phyloP scores from a whole-genome alignment of 106 monocot genomes.

The Triglochin maritima region DNA sequence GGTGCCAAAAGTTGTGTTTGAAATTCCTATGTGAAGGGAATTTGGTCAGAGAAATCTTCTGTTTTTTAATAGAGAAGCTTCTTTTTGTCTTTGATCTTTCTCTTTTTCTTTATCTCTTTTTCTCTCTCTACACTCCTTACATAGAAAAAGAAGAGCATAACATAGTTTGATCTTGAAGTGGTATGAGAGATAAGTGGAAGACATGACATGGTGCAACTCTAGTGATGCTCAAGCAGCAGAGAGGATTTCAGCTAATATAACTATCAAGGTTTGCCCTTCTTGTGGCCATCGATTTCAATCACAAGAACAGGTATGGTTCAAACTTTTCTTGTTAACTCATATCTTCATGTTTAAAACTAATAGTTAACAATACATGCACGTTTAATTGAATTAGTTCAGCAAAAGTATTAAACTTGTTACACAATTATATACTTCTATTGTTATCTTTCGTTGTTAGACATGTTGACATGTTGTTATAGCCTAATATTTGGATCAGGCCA shows the following conservation, averaged over 20 bases:
- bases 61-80: slow-evolving; percentile 25
- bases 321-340: slow-evolving; percentile 1
- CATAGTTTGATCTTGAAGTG: background rate
- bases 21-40: slow-evolving; percentile 15
- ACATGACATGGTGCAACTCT: slow-evolving; percentile 52
- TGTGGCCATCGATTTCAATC: slow-evolving; percentile 41
- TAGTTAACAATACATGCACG: background rate
- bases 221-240: slow-evolving; percentile 12
- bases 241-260: slow-evolving; percentile 9
- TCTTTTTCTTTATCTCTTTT: background rate
- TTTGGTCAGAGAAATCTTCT: background rate
- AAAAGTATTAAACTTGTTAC: too few relatives aligned
- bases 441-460: too few relatives aligned
- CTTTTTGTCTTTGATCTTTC: slow-evolving; percentile 13
- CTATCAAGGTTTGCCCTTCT: slow-evolving; percentile 41
- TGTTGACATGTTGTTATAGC: too few relatives aligned
- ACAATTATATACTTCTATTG: too few relatives aligned
- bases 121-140: background rate
- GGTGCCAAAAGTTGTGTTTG: slow-evolving; percentile 18
- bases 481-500: too few relatives aligned
- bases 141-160: background rate
- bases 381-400: too few relatives aligned
- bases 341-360: background rate
- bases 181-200: slow-evolving; percentile 4
- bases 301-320: slow-evolving; percentile 23